Conservation (phyloP, 73 alveolate species). For the Blepharisma stoltei region DNA sequence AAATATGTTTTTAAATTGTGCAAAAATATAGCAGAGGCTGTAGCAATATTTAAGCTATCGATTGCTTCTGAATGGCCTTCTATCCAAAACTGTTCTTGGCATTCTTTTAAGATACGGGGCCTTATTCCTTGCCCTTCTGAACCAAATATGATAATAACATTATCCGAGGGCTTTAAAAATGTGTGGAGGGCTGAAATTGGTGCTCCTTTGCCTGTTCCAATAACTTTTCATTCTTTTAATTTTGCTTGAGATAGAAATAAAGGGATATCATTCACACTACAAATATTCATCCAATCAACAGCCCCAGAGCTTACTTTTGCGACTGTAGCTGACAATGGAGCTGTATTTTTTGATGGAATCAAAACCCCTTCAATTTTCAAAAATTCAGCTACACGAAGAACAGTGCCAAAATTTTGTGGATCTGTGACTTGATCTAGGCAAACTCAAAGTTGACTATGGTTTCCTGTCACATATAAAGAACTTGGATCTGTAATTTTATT, state of each 20-base stretch:
- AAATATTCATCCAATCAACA: slow-evolving; percentile 62
- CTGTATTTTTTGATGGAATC: slow-evolving; percentile 41
- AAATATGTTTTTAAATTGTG: not conserved
- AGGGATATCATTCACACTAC: slow-evolving; percentile 4
- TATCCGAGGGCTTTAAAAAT: not conserved
- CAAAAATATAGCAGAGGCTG: slow-evolving; percentile 18
- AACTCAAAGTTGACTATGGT: slow-evolving; percentile 32
- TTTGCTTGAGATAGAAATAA: not conserved
- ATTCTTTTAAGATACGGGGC: not conserved
- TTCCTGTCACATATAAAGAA: not conserved
- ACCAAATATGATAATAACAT: not conserved
- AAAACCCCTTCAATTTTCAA: slow-evolving; percentile 66
- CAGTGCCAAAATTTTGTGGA: slow-evolving; percentile 76
- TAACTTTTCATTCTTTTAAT: not conserved
- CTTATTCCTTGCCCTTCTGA: slow-evolving; percentile 17
- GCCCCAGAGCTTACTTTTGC: slow-evolving; percentile 73
- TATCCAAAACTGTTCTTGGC: not conserved
- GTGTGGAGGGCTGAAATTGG: not conserved
- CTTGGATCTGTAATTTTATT: slow-evolving; percentile 28
- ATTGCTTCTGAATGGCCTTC: not conserved
- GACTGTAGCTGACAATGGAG: slow-evolving; percentile 73
- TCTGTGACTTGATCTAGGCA: slow-evolving; percentile 62
- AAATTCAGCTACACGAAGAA: slow-evolving; percentile 58
- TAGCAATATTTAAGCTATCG: not conserved
- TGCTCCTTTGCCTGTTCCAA: not conserved